Evolutionary conservation across 2,329 filamentous ascomycete genomes (phyloP), one percentile per base, ranked within the genome.

Genomic region (Pseudomassariella vexata): DNA sequence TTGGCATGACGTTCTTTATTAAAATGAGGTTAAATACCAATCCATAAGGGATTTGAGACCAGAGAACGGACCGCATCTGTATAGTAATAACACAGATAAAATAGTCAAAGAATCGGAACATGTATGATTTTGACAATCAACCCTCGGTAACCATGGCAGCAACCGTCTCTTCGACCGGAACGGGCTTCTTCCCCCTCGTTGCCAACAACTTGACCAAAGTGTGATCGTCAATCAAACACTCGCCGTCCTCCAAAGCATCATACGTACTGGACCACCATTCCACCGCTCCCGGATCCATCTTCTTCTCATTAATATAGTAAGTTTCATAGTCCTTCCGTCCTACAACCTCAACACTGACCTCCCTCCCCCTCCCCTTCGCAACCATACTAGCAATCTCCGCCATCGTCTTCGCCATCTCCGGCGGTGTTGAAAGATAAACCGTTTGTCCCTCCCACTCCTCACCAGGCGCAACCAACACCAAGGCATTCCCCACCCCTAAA

Each of bases 201-300:
- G 33, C 39, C n/a, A 71, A 38, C n/a, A 67, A 37, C 5, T 46
- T 46, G 1, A 55, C 53, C 17, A 72, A 48, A 3, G 40, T 47
- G 2, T 42, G 36, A 25, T 69, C 49, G 19, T 56, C 45, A 15
- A 54, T 32, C 12, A 42, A 20, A 18, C 45, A 47, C 45, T 56
- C 52, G 1, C 50, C 47, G 3, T 35, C 41, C 31, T 45, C 40
- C 5, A 54, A 37, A 22, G 51, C 52, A 17, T 42, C 47, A 14
- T 55, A 56, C 14, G 49, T 49, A 17, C 45, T 38, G 4, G 23
- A 38, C 52, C 52, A 56, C 52, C 52, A 56, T 38, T 45, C 37
- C 2, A 55, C 47, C 2, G 40, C 44, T 2, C 37, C 34, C n/a
- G 18, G 17, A 8, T 41, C 41, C 37, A 28, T 31, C 6, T 41